Base-by-base conservation (phyloP, 139 green algal genomes). In the Coelastrella sp. region DNA sequence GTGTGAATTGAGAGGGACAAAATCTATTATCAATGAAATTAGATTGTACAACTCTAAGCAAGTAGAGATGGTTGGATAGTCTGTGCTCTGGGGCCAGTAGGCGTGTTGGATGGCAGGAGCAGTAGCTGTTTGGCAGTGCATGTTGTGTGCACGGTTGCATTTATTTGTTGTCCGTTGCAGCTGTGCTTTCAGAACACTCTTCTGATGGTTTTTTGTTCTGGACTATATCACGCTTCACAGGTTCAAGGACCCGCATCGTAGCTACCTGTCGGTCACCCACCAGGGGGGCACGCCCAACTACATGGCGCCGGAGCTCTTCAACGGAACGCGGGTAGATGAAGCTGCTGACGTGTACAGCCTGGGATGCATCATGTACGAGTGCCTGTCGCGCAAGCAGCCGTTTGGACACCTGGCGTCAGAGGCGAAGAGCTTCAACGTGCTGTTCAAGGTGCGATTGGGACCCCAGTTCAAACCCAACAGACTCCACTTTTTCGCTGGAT, bases 291-390 rank as follows among this genome's bases (percentile, higher is more conserved):
- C 93, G 27, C 93, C 93, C 1, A 95, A 94, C 89, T 97, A 97
- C 92, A 97, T 97, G 95, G 87, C 91, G 0, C 94, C 96, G 4
- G 96, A 98, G 94, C 92, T 97, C 68, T 97, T 98, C 92, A 97
- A 96, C 87, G 96, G 95, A 35, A 94, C 85, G 8, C 92, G 93
- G 1, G 91, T 98, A 27, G 96, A 98, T 83, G 96, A 98, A 72
- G 96, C 96, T 76, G 94, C 84, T 78, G 93, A 95, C 83, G 82
- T 95, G 22, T 95, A 95, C 90, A 87, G 78, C 35, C 87, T 91
- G 66, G 92, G 93, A 65, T 96, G 93, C 87, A 95, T 96, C 87
- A 87, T 96, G 70, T 96, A 96, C 59, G 94, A 96, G 89, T 92
- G 87, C 25, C 61, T 92, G 60, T 68, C 93, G 8, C 72, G 90